Base-by-base conservation (phyloP, 495 filamentous ascomycete genomes). In the Tetracladium setigerum region DNA sequence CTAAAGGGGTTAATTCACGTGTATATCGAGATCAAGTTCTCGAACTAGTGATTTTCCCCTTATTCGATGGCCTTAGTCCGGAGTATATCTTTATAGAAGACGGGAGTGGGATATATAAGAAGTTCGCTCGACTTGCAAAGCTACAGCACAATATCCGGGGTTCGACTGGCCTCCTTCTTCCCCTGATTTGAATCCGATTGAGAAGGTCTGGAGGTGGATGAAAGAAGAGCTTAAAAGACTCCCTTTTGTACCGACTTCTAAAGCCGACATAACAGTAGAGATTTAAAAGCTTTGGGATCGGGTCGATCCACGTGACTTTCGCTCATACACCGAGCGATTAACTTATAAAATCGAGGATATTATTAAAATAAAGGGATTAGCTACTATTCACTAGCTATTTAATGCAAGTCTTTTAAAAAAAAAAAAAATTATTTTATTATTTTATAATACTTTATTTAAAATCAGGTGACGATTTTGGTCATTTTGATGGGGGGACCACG, bases 171-270 rank as follows among this genome's bases (percentile, higher is more conserved):
- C 38, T 9, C 46, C 38, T 41, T 41, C n/a, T 30, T 49, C 30
- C 1, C 46, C 38, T 19, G 31, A 49, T 35, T 30, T 49, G 8
- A 49, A 49, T 36, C 37, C 17, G 13, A 49, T 49, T 41, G 38
- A 49, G 37, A 49, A 49, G 38, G 36, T 49, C 27, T 49, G 19
- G 46, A 14, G 46, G n/a, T 49, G n/a, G 46, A 49, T 49, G 19
- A 49, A 49, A 38, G 37, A 49, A 16, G 37, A 49, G 27, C 19
- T 49, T 4, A 41, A 15, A 13, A 34, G 41, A 30, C 16, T 49
- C 32, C 16, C 16, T 2, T 30, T n/a, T 30, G 8, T 34, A n/a
- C 37, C 14, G 22, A 42, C 19, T 13, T 14, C 2, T 18, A 36
- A 13, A 5, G 30, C 32, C 5, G 38, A 33, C 13, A 31, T 42